Base-by-base conservation (phyloP, 768 basidiomycete species). In the Neoboletus magnificus region DNA sequence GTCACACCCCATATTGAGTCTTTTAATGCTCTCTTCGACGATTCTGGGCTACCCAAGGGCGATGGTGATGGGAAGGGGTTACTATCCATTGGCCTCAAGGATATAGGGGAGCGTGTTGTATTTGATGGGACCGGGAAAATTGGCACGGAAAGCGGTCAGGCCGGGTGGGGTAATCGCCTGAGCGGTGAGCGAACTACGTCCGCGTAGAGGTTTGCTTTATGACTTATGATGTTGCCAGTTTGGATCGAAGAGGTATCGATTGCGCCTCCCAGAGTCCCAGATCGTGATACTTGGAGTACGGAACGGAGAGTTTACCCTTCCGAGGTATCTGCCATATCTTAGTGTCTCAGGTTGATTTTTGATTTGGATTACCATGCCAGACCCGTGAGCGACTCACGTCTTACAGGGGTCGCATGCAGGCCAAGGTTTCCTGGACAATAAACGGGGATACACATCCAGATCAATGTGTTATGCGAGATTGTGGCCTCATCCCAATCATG, bases 21-120 rank as follows among this genome's bases (percentile, higher is more conserved):
- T 37, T 98, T 99, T 80, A 96, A 98, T 72, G 87, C 93, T 16
- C 81, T 99, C 27, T 95, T 98, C 70, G 95, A 98, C 66, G 93
- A 96, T 70, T 86, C 89, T 50, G 89, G 89, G n/a, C 70, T 90
- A 52, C 83, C 86, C 54, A 67, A 78, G 43, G 86, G 87, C 11
- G 86, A 87, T 62, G 86, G 86, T 15, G 84, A 91, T 53, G 91
- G 90, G 2, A 79, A 79, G 33, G 97, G 97, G 0, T 71, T 98
- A 11, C 69, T 99, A 9, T 84, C 83, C 47, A 73, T 92, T 2
- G 91, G 83, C 9, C 66, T 98, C 13, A 82, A 86, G 61, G 92
- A 98, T 59, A 88, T 98, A 37, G 88, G 88, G 0, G 85, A 90
- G 63, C 91, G 93, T 57, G 92, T 94, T n/a, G 87, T 94, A 2